Evolutionary conservation across 2,329 filamentous ascomycete species (phyloP), one percentile per base, ranked within the genome.

Genomic region (Sporothrix pseudoabietina): DNA sequence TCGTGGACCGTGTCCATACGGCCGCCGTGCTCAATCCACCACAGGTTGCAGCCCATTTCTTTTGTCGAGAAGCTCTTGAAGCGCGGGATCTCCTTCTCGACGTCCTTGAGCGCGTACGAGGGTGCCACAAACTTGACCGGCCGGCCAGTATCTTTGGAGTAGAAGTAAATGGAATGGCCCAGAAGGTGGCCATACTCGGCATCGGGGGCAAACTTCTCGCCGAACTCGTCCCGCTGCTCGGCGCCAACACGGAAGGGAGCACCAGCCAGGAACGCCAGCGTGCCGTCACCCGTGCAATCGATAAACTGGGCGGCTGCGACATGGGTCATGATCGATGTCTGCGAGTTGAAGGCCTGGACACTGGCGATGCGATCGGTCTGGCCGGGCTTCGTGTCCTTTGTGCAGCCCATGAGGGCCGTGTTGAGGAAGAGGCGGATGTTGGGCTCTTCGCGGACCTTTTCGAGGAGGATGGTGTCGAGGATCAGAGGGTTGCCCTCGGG

Each of bases 281-380:
- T 74, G 57, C 77, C 77, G 47, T 78, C 77, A 12, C 77, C 77
- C 12, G 77, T 78, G 74, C 77, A 78, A 72, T 78, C 77, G 35
- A 77, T 75, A 68, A 72, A 78, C 68, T 77, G 77, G 2, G 54
- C 26, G 4, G 82, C 81, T 77, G 80, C 79, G 74, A 81, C 71
- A n/a, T 69, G 74, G 44, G 75, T 75, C 73, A 76, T 76, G 16
- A 77, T 72, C 3, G 77, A 77, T 5, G 73, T 76, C 71, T 78
- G 77, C 3, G 77, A 76, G 30, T 75, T 77, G 72, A 78, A 78
- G n/a, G 77, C 77, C 68, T 74, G 75, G 72, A 78, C 68, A 8
- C 41, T 35, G 14, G 65, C 72, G 74, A 78, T 78, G 22, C 77
- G 74, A 59, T 77, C 72, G 19, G 26, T 35, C 22, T 19, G 35